Conservation (phyloP, 1,284 basidiomycete species). For the Trametes sp. region DNA sequence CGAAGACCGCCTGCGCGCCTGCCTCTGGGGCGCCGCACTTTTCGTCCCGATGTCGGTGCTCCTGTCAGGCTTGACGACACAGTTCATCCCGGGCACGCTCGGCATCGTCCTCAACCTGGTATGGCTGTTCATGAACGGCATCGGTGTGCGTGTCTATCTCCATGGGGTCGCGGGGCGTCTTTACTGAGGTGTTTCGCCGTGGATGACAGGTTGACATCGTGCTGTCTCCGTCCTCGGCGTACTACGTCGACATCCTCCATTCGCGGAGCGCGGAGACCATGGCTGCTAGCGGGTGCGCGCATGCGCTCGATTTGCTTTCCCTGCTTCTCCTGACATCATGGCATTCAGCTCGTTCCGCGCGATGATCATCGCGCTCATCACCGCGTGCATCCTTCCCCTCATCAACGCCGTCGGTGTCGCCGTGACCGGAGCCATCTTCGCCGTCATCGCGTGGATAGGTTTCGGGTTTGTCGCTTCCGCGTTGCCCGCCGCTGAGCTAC, state of each 20-base stretch:
- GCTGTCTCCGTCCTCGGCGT: conserved; percentile 60
- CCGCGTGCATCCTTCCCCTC: conserved; percentile 56
- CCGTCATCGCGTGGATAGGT: conserved; percentile 52
- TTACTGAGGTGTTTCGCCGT: conserved; percentile 25
- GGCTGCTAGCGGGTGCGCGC: conserved; percentile 53
- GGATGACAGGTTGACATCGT: conserved; percentile 50
- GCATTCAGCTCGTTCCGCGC: conserved; percentile 52
- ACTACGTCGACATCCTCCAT: conserved; percentile 64
- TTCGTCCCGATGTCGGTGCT: conserved; percentile 53
- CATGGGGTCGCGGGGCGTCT: background rate
- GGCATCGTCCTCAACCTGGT: conserved; percentile 52
- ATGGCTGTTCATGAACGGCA: conserved; percentile 57
- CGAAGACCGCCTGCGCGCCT: conserved; percentile 66
- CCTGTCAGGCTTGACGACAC: conserved; percentile 43
- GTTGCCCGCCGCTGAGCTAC: background rate
- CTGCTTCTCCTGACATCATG: conserved; percentile 4
- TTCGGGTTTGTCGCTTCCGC: conserved; percentile 46
- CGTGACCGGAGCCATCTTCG: conserved; percentile 56
- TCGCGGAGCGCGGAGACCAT: conserved; percentile 59
- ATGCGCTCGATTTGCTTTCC: too few relatives aligned
- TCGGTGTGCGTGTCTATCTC: conserved; percentile 49
- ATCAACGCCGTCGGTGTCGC: conserved; percentile 62
- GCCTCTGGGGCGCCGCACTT: conserved; percentile 52
- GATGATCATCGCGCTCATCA: conserved; percentile 48
- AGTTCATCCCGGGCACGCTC: conserved; percentile 48